Percentiles rank a stretch among this genome's conserved stretches.
These are phyloP conservation scores for Carallia brachiata DNA, from an alignment of 345 rosid genomes.

Conservation along the genomic window DNA sequence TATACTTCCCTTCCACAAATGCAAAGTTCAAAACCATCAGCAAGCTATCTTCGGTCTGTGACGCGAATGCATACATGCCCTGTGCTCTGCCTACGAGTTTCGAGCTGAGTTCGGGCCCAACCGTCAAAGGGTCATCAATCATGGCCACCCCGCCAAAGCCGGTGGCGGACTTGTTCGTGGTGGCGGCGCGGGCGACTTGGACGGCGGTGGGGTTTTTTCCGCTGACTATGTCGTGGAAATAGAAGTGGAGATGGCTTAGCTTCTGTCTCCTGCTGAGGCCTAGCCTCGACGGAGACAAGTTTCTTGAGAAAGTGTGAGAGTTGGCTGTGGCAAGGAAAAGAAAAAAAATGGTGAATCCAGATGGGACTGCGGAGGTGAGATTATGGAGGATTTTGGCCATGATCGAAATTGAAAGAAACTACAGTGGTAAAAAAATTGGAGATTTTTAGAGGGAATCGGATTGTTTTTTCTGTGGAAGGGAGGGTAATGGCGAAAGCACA, in stretches of 20 bases:
- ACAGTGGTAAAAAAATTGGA: too few relatives aligned
- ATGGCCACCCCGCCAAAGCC: constrained; percentile 14
- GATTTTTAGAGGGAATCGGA: too few relatives aligned
- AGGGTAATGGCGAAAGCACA: too few relatives aligned
- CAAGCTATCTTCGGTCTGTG: constrained; percentile 14
- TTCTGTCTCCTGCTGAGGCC: constrained; percentile 10
- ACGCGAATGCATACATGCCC: constrained; percentile 24
- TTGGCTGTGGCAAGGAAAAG: neutral
- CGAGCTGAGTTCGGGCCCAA: constrained; percentile 7
- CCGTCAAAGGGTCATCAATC: constrained; percentile 28
- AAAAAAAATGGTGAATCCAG: neutral
- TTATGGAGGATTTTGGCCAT: neutral
- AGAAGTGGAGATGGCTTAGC: constrained; percentile 21
- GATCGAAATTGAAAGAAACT: too few relatives aligned
- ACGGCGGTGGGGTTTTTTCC: neutral
- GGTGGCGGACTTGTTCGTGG: neutral
- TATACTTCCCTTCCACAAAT: constrained; percentile 18
- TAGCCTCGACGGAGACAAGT: neutral
- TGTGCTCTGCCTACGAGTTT: constrained; percentile 25
- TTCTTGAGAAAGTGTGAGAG: neutral
- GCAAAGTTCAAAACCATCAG: constrained; percentile 26
- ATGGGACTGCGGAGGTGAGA: neutral
- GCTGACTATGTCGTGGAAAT: constrained; percentile 7
- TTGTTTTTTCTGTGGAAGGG: too few relatives aligned
- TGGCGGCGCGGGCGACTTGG: neutral